These are phyloP conservation scores for Oemleria cerasiformis DNA, from an alignment of 306 rosid species.

Conservation along the genomic window DNA sequence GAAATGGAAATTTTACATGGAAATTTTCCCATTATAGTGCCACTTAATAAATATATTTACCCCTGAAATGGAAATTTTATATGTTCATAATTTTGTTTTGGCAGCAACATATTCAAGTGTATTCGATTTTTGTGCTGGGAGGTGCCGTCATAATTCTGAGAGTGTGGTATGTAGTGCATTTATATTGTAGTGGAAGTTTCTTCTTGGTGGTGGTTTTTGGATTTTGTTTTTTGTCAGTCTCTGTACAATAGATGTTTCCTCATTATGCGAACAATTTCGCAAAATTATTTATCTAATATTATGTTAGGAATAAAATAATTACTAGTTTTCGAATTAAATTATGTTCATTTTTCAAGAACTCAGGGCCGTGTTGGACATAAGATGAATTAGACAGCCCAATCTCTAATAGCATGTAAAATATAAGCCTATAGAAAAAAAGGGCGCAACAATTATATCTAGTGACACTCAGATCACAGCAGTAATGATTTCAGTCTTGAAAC, in stretches of 20 bases:
- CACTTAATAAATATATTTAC: not conserved
- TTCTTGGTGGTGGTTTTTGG: not conserved
- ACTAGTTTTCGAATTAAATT: not conserved
- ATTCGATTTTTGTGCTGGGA: constrained; percentile 80
- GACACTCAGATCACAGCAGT: not conserved
- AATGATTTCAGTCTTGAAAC: not conserved
- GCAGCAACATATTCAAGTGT: constrained; percentile 73
- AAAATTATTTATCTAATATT: not conserved
- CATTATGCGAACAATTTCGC: not conserved
- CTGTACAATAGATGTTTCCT: not conserved
- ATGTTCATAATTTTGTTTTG: not conserved
- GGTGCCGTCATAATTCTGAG: constrained; percentile 97
- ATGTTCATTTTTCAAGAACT: not conserved
- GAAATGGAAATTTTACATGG: too few relatives aligned
- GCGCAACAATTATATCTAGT: not conserved
- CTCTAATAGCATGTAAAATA: too few relatives aligned
- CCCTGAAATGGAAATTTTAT: not conserved
- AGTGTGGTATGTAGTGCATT: constrained; percentile 71
- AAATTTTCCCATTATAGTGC: not conserved
- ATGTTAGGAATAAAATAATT: not conserved
- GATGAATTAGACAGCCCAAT: too few relatives aligned
- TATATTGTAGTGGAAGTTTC: constrained; percentile 17
- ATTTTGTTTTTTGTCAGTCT: constrained; percentile 1
- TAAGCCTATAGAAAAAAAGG: not conserved
- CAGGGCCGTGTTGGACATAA: not conserved